Base-by-base conservation (phyloP, 257 asterid species). In the Leonotis leonurus region DNA sequence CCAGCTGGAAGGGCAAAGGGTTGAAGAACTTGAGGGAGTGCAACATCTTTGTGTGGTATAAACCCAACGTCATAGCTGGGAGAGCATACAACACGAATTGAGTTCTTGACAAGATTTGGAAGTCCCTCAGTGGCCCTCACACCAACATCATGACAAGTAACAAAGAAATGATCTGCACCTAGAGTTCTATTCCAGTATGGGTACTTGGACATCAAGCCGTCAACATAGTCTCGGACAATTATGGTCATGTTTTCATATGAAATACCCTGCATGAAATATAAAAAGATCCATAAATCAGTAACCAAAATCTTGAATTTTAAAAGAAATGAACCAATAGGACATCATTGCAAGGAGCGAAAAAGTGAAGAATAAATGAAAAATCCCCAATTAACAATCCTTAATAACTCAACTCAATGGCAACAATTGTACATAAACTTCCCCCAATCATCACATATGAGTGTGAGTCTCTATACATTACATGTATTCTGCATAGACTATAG, bases 121-220 rank as follows among this genome's bases (percentile, higher is more conserved):
- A 85, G 94, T 68, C 99, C 99, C 79, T 93, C 99, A 24, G 99
- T 93, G 66, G 99, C 94, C 88, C 99, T 89, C 62, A 93, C 99
- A 56, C 99, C 99, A 70, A 93, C 96, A 83, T 93, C 99, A 59
- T 93, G 99, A 60, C 99, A 93, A 58, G 96, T 90, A 60, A 93
- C 96, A 75, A 93, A 93, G 78, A 93, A 89, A 70, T 93, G 97
- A 73, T 93, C 99, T 22, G 96, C 87, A 61, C 99, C 99, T 45
- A 87, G 85, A 43, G 99, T 93, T 78, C 99, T 85, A 73, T 89
- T 93, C 99, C 99, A 93, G 60, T 85, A 81, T 9, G 96, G 95
- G 46, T 89, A 93, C 81, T 89, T 93, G 36, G 60, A 60, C 26
- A 81, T 82, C 83, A 93, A 82, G 75, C 87, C 62, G 64, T 87